Evolutionary conservation across 148 eudicot species (phyloP), one percentile per base, ranked within the genome.

Genomic region (Linanthus parryae): DNA sequence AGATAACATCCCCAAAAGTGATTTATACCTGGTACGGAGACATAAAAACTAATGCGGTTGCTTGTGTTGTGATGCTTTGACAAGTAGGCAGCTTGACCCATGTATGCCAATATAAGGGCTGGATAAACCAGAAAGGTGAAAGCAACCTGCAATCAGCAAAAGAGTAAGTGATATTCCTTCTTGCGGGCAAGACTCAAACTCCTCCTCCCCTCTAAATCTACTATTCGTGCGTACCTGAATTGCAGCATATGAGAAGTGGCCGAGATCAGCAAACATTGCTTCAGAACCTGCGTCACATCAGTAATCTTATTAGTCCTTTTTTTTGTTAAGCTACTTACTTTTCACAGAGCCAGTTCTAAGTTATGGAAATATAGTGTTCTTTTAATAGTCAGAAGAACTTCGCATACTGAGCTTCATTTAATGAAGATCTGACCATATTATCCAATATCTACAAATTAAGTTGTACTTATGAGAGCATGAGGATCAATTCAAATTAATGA

Each of bases 201-300:
- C n/a, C n/a, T n/a, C n/a, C n/a, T n/a, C n/a, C n/a, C n/a, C n/a
- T n/a, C n/a, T n/a, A n/a, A n/a, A n/a, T n/a, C n/a, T n/a, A n/a
- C n/a, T n/a, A 43, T 17, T 19, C 13, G 13, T 24, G 20, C 30
- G 34, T 67, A 89, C 97, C 91, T 85, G 97, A 71, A 90, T 90
- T 52, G 97, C 95, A 48, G 73, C 58, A 58, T 85, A 73, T 26
- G 97, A 80, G 76, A 85, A 90, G 68, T 90, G 97, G 49, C 97
- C 97, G 49, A 90, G 79, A 74, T 90, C 97, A 52, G 97, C 95
- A 74, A 90, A 90, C 97, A 90, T 90, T 38, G 88, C 91, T 61
- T 90, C 97, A 18, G 97, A 90, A 27, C 97, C 97, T 90, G 75
- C 68, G 70, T 43, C 19, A 24, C n/a, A n/a, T 20, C 9, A 30